Percentiles rank a stretch among this genome's conserved stretches.
These are phyloP conservation scores for Talinum fruticosum DNA, from an alignment of 148 eudicot genomes.

Conservation along the genomic window DNA sequence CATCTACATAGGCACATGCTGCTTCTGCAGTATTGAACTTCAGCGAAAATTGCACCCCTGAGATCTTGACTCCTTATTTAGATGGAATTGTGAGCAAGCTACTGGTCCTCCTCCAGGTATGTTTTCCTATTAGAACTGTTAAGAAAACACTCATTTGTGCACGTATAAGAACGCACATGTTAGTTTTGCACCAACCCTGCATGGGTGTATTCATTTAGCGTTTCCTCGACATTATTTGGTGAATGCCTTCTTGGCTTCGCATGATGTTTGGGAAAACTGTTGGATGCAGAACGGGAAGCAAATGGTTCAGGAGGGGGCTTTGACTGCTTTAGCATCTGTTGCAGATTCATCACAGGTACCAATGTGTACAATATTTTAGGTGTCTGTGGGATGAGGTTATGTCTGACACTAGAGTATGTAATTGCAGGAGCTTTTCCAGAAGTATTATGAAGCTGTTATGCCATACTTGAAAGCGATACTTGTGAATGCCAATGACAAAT, in stretches of 20 bases:
- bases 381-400: not conserved
- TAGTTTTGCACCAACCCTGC: not conserved
- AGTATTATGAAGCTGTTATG: slow-evolving; percentile 48
- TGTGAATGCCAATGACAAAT: slow-evolving; percentile 37
- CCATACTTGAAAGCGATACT: slow-evolving; percentile 42
- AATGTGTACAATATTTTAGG: not conserved
- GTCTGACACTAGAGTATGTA: slow-evolving; percentile 14
- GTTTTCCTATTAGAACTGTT: not conserved
- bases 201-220: not conserved
- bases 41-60: slow-evolving; percentile 51
- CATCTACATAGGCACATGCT: slow-evolving; percentile 37
- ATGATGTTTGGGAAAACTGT: not conserved
- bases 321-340: slow-evolving; percentile 48
- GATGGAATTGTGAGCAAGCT: slow-evolving; percentile 45
- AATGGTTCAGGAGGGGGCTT: slow-evolving; percentile 52
- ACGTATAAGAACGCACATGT: not conserved
- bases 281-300: slow-evolving; percentile 42
- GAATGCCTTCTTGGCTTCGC: not conserved
- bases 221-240: not conserved
- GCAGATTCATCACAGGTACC: slow-evolving; percentile 48
- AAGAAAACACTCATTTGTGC: not conserved
- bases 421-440: slow-evolving; percentile 43
- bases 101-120: slow-evolving; percentile 45
- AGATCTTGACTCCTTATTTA: slow-evolving; percentile 43
- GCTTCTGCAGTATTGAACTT: slow-evolving; percentile 44